Base-by-base conservation (phyloP, 768 basidiomycete species). In the Ramaria rubella region DNA sequence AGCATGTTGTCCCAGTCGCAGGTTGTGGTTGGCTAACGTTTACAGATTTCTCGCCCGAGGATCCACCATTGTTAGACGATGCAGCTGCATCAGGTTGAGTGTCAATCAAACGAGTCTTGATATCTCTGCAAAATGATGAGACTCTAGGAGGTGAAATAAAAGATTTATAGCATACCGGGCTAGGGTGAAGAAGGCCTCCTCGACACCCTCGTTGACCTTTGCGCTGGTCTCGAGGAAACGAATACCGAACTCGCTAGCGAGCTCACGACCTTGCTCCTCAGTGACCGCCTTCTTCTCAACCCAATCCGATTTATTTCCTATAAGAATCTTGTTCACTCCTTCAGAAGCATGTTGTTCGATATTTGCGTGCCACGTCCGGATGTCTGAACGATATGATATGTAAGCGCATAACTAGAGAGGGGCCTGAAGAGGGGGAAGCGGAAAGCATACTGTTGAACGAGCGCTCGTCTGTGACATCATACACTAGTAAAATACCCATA, bases 261-360 rank as follows among this genome's bases (percentile, higher is more conserved):
- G 81, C 64, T 88, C 89, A 57, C 86, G 86, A 40, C 96, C 95
- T 73, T 94, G 90, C 66, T 92, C 89, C 69, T 89, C 85, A 4
- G 91, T 86, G 56, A 99, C 90, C 14, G 85, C 87, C 62, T 87
- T 84, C 76, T 96, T 97, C 72, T 97, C 95, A 55, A 86, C 84
- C 93, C 94, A 96, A 71, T 99, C 96, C 43, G 90, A 97, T 73
- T 99, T 99, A 78, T 99, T 99, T 36, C 96, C 96, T 62, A 98
- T 90, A 52, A 98, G 83, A 59, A 99, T 91, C 83, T 98, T 98
- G 83, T 98, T 98, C 61, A 98, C 96, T 34, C 93, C 94, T 62
- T 98, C 93, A 1, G 95, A 96, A 34, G 96, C 96, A 69, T 98
- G 94, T 69, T 97, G 95, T 72, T 98, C 96, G 62, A 98, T 94